Evolutionary conservation across 805 yeast species (phyloP), one percentile per base, ranked within the genome.

Genomic region (Pichia heedii): DNA sequence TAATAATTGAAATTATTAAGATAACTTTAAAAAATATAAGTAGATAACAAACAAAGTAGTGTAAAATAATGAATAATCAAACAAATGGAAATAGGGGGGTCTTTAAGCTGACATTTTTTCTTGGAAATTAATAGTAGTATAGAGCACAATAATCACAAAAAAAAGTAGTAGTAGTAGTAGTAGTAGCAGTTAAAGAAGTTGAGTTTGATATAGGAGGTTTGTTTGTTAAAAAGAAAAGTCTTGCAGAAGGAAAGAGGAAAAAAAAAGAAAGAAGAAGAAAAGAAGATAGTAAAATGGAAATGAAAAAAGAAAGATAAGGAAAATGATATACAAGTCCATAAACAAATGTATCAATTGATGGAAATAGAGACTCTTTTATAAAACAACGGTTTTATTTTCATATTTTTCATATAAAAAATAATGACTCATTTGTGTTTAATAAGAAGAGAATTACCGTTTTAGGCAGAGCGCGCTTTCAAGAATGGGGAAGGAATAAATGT

Each of bases 61-160:
- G 11, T 24, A 8, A 8, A 34, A 34, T 38, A 27, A 9, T 38
- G 35, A 22, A 27, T 32, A 33, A 34, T 36, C 41, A 37, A 42
- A 40, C 36, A 39, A 35, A 46, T 29, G 35, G 42, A n/a, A n/a
- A n/a, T n/a, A n/a, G n/a, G 32, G 32, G 32, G 32, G 32, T n/a
- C 32, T 47, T 52, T 53, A 53, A 46, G 52, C 53, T 33, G 52
- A 51, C 56, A 53, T 53, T 48, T 29, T 24, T 29, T 29, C 5
- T 51, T 52, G 48, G 41, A 24, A 11, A 48, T 5, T 9, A 20
- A 16, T n/a, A 19, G 22, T 18, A 20, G 12, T 13, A 27, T 27
- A 5, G 5, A 15, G 15, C 32, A 29, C 32, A 15, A 8, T 29
- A 29, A 29, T 29, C 9, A 29, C 15, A 29, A 29, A 29, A 29